Evolutionary conservation across 257 asterid genomes (phyloP).

Genomic region (Jacaranda mimosifolia): DNA sequence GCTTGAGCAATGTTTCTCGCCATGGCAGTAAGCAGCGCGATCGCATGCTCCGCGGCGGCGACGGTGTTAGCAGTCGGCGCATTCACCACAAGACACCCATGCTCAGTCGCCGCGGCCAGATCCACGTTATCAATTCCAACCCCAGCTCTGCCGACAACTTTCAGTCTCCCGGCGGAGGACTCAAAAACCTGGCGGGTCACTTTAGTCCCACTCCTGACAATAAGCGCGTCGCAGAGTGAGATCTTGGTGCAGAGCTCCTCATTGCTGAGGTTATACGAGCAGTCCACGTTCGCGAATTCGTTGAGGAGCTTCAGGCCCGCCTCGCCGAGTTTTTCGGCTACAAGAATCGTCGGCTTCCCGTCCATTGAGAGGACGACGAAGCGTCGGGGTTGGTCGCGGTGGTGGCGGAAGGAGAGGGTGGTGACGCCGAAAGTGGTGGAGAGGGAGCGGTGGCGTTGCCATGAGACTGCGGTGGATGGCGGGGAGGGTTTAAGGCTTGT

Average conservation of each 20-base stretch:
- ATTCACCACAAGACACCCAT: constrained; percentile 91
- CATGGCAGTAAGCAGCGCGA: constrained; percentile 89
- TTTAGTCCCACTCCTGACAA: constrained; percentile 91
- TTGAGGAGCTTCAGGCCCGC: constrained; percentile 79
- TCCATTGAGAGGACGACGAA: constrained; percentile 76
- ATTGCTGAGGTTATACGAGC: constrained; percentile 80
- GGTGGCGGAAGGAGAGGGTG: constrained; percentile 45
- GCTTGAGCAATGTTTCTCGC: constrained; percentile 91
- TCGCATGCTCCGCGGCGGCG: constrained; percentile 96
- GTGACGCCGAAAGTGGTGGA: constrained; percentile 52
- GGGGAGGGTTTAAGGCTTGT: constrained; percentile 53
- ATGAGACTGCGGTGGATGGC: constrained; percentile 45
- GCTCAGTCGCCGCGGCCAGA: constrained; percentile 97
- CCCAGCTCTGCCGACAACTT: constrained; percentile 96
- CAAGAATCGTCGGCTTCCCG: constrained; percentile 87
- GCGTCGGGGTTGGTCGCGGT: constrained; percentile 43
- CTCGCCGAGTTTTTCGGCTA: constrained; percentile 89
- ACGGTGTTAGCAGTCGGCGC: constrained; percentile 96
- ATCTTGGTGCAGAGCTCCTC: constrained; percentile 94
- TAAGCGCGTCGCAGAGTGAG: constrained; percentile 86
- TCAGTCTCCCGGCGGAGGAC: constrained; percentile 84
- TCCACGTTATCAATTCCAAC: constrained; percentile 97
- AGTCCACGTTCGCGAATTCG: constrained; percentile 83
- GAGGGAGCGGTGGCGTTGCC: constrained; percentile 48
- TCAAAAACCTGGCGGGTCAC: constrained; percentile 90